These are phyloP conservation scores for Spatholobus suberectus DNA, from an alignment of 306 rosid species.

Conservation along the genomic window DNA sequence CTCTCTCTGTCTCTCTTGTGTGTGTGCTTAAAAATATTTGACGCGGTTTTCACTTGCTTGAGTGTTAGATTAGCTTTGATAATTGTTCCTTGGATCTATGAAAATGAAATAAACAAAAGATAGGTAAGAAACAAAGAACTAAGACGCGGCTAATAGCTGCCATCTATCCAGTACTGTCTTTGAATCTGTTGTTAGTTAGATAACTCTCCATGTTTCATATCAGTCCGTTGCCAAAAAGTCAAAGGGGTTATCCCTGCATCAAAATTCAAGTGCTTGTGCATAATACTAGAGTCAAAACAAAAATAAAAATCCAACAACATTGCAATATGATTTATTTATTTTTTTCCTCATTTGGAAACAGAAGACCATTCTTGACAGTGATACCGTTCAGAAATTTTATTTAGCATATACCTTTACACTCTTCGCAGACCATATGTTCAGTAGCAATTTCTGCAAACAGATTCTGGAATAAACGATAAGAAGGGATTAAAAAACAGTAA, in stretches of 20 bases:
- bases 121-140: not conserved
- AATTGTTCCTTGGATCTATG: slow-evolving; percentile 25
- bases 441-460: not conserved
- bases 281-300: not conserved
- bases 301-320: not conserved
- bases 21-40: not conserved
- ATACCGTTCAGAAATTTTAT: not conserved
- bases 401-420: not conserved
- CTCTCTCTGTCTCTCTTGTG: not conserved
- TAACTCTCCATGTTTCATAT: not conserved
- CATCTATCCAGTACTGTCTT: not conserved
- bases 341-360: not conserved
- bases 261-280: not conserved
- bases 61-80: not conserved
- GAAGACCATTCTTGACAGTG: slow-evolving; percentile 6
- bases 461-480: not conserved
- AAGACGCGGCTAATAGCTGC: not conserved
- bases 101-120: not conserved
- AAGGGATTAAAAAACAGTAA: slow-evolving; percentile 1
- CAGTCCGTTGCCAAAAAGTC: not conserved
- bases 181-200: not conserved
- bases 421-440: not conserved
- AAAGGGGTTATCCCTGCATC: not conserved
- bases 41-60: not conserved
- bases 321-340: not conserved